Percentiles rank a stretch among this genome's conserved stretches.
phyloP scores from a whole-genome alignment of 306 rosid species.

The Elaeagnus macrophylla region DNA sequence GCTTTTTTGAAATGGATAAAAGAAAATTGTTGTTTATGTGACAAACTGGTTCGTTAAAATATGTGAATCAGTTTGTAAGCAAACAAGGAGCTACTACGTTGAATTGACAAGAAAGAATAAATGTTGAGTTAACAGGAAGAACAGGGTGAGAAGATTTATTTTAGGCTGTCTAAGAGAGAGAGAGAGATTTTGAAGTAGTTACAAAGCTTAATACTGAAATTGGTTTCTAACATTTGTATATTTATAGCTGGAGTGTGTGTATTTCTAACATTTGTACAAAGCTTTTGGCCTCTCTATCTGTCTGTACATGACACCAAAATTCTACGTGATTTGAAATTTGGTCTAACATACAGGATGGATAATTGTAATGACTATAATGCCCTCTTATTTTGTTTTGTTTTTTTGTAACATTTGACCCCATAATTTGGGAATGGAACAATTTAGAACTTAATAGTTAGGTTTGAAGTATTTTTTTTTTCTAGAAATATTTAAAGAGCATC shows the following conservation, averaged over 20 bases:
- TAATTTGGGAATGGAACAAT: no score
- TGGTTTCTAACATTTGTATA: constrained; percentile 15
- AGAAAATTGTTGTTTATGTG: background rate
- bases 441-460: no score
- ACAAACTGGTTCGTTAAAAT: constrained; percentile 13
- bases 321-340: constrained; percentile 9
- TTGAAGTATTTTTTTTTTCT: no score
- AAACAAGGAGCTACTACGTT: background rate
- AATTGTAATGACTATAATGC: no score
- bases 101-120: background rate
- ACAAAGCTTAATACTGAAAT: background rate
- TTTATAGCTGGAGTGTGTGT: constrained; percentile 51
- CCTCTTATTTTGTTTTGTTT: no score
- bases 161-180: constrained; percentile 3
- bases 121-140: background rate
- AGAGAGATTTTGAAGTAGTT: background rate
- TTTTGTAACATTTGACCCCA: no score
- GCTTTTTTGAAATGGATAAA: no score
- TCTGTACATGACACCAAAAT: constrained; percentile 14
- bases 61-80: background rate
- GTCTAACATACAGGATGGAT: background rate
- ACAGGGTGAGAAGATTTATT: background rate
- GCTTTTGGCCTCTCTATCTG: background rate
- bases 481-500: no score
- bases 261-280: no score